Percentiles rank a stretch among this genome's conserved stretches.
Conservation (phyloP, 495 filamentous ascomycete species). For the Cladorrhinum samala region DNA sequence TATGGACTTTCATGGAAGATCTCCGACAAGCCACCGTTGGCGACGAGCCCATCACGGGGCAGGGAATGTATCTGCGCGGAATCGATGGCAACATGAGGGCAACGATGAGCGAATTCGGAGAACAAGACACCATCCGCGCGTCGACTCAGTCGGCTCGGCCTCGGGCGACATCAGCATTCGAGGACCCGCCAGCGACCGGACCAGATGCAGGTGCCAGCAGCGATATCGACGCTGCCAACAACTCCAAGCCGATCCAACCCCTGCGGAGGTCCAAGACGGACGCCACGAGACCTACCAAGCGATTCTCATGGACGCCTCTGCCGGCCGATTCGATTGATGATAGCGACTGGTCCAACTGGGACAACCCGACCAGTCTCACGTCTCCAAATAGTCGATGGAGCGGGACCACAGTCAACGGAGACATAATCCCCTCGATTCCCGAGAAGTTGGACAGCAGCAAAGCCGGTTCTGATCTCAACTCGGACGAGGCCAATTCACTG, state of each 20-base stretch:
- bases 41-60: conserved; percentile 72
- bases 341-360: conserved; percentile 69
- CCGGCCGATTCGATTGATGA: conserved; percentile 52
- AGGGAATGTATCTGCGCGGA: conserved; percentile 34
- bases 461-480: too few relatives aligned
- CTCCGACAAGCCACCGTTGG: conserved; percentile 90
- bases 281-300: conserved; percentile 29
- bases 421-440: conserved; percentile 34
- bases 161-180: conserved; percentile 17
- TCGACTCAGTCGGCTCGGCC: conserved; percentile 15
- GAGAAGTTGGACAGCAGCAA: conserved; percentile 35
- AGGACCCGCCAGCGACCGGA: conserved; percentile 10
- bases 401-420: conserved; percentile 41
- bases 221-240: not conserved
- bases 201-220: not conserved
- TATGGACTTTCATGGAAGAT: conserved; percentile 98
- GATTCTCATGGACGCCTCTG: conserved; percentile 44
- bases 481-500: conserved; percentile 25
- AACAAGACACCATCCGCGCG: conserved; percentile 36
- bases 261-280: conserved; percentile 27
- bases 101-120: conserved; percentile 25
- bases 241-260: conserved; percentile 11
- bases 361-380: conserved; percentile 46
- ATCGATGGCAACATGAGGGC: conserved; percentile 34
- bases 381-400: conserved; percentile 39